Base-by-base conservation (phyloP, 352 stramenopile species). In the Globisporangium viniferum region DNA sequence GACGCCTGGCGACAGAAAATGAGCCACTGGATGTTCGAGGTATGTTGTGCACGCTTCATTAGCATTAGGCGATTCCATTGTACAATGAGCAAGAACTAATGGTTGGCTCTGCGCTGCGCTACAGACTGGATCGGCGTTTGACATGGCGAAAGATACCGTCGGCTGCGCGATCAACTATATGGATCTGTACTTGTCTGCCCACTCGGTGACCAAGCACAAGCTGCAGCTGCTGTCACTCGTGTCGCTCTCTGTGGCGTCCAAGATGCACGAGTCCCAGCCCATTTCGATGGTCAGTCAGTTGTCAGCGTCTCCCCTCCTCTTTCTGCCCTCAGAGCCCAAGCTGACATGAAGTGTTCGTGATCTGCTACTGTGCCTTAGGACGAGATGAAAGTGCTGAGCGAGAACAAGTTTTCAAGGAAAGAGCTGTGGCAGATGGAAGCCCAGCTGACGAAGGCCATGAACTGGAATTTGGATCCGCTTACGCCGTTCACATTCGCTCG, bases 1-100 rank as follows among this genome's bases (percentile, higher is more conserved):
- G 76, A 75, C 12, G 51, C 60, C 44, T 86, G 78, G 78, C 68
- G 76, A 5, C 67, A 70, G n/a, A 82, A 82, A 51, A 84, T 86
- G 53, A 73, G 57, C 53, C 74, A 70, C 31, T 86, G 78, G 78
- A 86, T 86, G 78, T 74, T 86, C 58, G 76, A 82, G 71, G 76
- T 82, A 27, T 10, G 71, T 2, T 36, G 5, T 7, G 22, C 2
- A 22, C 31, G 5, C 5, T 6, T 33, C 5, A 5, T 33, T 24
- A 24, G 24, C 24, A 33, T 6, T 33, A 33, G 31, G 3, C 5
- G 31, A 3, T 33, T 5, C 3, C 31, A 33, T 33, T 3, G 4
- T 33, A 5, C 2, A 6, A 33, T 36, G 14, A 35, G 20, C 44
- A 22, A 9, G 20, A 6, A 15, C 56, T 72, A 41, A 59, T n/a